Base-by-base conservation (phyloP, 805 yeast species). In the Starmerella kuoi region DNA sequence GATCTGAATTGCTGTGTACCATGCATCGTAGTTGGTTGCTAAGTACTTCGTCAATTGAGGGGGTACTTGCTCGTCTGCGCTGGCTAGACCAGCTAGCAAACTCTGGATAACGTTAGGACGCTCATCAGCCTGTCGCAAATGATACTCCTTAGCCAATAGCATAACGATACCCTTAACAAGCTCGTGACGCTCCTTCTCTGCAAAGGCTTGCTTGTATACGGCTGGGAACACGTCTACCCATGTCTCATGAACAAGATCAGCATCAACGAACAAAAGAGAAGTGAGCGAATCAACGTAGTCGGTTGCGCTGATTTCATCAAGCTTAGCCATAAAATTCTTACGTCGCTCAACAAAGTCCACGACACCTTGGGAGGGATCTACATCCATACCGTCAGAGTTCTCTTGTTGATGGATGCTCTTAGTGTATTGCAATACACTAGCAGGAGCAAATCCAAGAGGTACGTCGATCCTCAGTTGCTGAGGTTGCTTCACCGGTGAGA, bases 31-130 rank as follows among this genome's bases (percentile, higher is more conserved):
- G 44, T 87, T 80, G 42, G 77, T 69, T 5, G 95, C 95, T 26
- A 91, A 64, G 52, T 85, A 86, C 58, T 87, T 91, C 27, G 87
- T 77, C 32, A 94, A 69, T 60, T 88, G 95, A 2, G 99, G 97
- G 2, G 99, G 98, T 17, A 93, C 63, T 48, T 82, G 94, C 8
- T 77, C 74, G 4, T 38, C 35, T 48, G 93, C 77, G 46, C 68
- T 65, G 4, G 59, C 55, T n/a, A 84, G 72, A 31, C 94, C 95
- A 50, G 79, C 93, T 33, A 93, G 63, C 49, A 91, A 62, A 2
- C 91, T 77, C 48, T 82, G 84, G 8, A 93, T 73, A 2, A 86
- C 94, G 56, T 91, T 91, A 1, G 93, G 93, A 39, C 87, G 72
- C 37, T 76, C 70, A 46, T 84, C 91, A 36, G 80, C 76, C 62